Percentiles rank a stretch among this genome's conserved stretches.
These are phyloP conservation scores for Penicillium polonicum DNA, from an alignment of 2,329 filamentous ascomycete species.

Conservation along the genomic window DNA sequence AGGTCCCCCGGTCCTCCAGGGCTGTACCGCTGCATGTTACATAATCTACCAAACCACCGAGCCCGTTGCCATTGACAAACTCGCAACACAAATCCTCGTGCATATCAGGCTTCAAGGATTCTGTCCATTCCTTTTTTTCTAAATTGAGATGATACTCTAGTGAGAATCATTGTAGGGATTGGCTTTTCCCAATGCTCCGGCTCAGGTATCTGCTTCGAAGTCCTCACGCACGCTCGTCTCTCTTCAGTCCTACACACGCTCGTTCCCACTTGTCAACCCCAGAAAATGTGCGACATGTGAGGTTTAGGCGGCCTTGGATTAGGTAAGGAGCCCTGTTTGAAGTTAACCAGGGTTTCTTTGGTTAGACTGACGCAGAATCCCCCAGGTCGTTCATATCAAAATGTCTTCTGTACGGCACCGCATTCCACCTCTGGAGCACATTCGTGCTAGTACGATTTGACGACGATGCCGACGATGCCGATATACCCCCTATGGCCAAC, in stretches of 20 bases:
- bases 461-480: slow-evolving; percentile 22
- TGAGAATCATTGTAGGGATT: slow-evolving; percentile 10
- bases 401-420: slow-evolving; percentile 32
- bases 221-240: slow-evolving; percentile 20
- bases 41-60: background rate
- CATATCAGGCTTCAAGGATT: background rate
- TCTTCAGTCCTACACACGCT: slow-evolving; percentile 22
- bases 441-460: slow-evolving; percentile 34
- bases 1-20: too few relatives aligned
- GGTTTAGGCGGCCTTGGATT: slow-evolving; percentile 36
- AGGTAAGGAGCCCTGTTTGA: slow-evolving; percentile 23
- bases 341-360: background rate
- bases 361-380: slow-evolving; percentile 1
- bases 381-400: slow-evolving; percentile 32
- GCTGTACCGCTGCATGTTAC: background rate
- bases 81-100: background rate
- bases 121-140: background rate
- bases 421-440: slow-evolving; percentile 36
- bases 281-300: slow-evolving; percentile 34
- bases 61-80: background rate
- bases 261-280: slow-evolving; percentile 11
- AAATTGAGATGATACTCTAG: slow-evolving; percentile 7
- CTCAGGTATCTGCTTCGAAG: slow-evolving; percentile 31
- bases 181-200: slow-evolving; percentile 34
- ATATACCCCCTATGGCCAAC: slow-evolving; percentile 13